Evolutionary conservation across 495 filamentous ascomycete species (phyloP), one percentile per base, ranked within the genome.

Genomic region (Parathielavia hyrcaniae): DNA sequence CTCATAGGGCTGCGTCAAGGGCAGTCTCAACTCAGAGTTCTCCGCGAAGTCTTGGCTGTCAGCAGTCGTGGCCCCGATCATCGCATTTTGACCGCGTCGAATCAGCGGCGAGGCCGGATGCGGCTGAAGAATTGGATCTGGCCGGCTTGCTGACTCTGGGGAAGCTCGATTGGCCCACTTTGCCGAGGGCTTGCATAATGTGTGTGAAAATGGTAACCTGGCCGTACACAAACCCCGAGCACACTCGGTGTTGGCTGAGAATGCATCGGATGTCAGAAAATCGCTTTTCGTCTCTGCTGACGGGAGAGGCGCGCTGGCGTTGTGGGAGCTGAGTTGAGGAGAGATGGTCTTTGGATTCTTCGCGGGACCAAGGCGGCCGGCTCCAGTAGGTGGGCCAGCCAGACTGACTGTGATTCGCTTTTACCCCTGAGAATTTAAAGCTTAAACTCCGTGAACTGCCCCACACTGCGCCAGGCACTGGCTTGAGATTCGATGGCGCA

Each of bases 1-100:
- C 12, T 45, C 52, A 34, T 54, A 54, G 39, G 52, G 52, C 52
- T 54, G 52, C 52, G 45, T 52, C 35, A 40, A 36, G 50, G 36
- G 32, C 20, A 45, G 12, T 11, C 49, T 7, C 2, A 26, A 16
- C 11, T 40, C 50, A n/a, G 20, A 20, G 38, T 30, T 26, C 36
- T 16, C 5, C 12, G 10, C 19, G 22, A 23, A 30, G 45, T 30
- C 30, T 50, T 50, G 26, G 16, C n/a, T 50, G 47, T 30, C 26
- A 8, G 3, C 43, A 44, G 10, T 11, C 13, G 35, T 10, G 35
- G 35, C 35, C 9, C 9, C 35, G 10, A 38, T 38, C 35, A 38
- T 1, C 9, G 2, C 35, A 19, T 1, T 44, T 20, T 7, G 41
- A 7, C 44, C 14, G 13, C 46, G n/a, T 30, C 46, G 46, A 49